phyloP scores from a whole-genome alignment of 2,329 filamentous ascomycete species.

The Aspergillus uvarum region DNA sequence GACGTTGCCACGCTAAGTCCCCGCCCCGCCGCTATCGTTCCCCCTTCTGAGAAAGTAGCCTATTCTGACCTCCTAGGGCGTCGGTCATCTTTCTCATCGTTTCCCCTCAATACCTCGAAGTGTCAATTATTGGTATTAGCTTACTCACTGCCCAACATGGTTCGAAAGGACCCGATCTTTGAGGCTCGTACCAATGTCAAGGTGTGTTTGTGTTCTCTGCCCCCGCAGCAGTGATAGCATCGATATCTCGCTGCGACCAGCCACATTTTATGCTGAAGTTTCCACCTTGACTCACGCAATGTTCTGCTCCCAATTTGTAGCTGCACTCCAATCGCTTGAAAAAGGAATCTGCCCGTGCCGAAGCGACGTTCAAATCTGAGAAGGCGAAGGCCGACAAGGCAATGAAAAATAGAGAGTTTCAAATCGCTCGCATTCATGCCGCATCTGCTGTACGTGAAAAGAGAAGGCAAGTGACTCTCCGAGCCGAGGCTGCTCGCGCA shows the following conservation, averaged over 20 bases:
- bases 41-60: not conserved
- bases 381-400: constrained; percentile 50
- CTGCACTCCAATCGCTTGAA: constrained; percentile 50
- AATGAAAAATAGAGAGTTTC: constrained; percentile 50
- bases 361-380: constrained; percentile 48
- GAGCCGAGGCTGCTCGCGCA: constrained; percentile 47
- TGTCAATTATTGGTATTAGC: not conserved
- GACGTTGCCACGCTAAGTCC: constrained; percentile 23
- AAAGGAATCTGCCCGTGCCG: constrained; percentile 48
- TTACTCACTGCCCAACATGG: constrained; percentile 29
- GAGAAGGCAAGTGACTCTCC: constrained; percentile 46
- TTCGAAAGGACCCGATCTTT: constrained; percentile 43
- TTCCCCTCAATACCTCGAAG: not conserved
- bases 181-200: constrained; percentile 46
- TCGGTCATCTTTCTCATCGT: constrained; percentile 7
- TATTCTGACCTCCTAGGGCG: constrained; percentile 6
- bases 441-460: constrained; percentile 48
- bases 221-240: not conserved
- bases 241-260: not conserved
- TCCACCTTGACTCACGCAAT: not conserved
- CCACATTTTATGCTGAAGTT: not conserved
- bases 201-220: constrained; percentile 22
- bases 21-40: constrained; percentile 1
- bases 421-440: constrained; percentile 51
- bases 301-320: constrained; percentile 22